Conservation (phyloP, 208 protist species). For the Trypanosoma grayi region DNA sequence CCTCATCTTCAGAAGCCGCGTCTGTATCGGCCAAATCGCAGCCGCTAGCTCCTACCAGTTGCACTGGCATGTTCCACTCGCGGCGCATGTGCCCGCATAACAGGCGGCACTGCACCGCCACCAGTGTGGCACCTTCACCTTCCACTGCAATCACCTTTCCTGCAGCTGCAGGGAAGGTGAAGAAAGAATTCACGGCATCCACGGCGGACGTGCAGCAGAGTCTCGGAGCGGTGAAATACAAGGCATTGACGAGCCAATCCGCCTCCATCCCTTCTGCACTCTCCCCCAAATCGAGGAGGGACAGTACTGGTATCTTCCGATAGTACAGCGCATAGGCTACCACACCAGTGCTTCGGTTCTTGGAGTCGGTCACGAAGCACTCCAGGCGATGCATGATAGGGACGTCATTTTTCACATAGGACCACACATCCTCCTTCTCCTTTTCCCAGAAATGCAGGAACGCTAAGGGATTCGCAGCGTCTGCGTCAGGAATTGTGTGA, state of each 20-base stretch:
- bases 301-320: conserved; percentile 64
- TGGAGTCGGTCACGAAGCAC: conserved; percentile 48
- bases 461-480: conserved; percentile 9
- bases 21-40: conserved; percentile 5
- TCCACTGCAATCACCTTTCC: conserved; percentile 21
- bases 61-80: not conserved
- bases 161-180: conserved; percentile 31
- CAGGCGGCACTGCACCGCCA: not conserved
- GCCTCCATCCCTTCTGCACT: not conserved
- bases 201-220: not conserved
- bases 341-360: conserved; percentile 25
- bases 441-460: conserved; percentile 51
- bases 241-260: conserved; percentile 14
- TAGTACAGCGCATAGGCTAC: conserved; percentile 67
- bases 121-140: not conserved
- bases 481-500: not conserved
- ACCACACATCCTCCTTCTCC: conserved; percentile 40
- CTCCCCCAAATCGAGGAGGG: conserved; percentile 13
- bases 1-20: conserved; percentile 6
- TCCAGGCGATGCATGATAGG: conserved; percentile 41
- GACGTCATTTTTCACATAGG: conserved; percentile 34
- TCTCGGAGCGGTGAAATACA: conserved; percentile 9
- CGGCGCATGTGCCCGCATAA: conserved; percentile 8
- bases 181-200: conserved; percentile 34
- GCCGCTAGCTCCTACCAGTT: conserved; percentile 11